These are phyloP conservation scores for Rubus idaeus DNA, from an alignment of 306 rosid genomes.

Conservation along the genomic window DNA sequence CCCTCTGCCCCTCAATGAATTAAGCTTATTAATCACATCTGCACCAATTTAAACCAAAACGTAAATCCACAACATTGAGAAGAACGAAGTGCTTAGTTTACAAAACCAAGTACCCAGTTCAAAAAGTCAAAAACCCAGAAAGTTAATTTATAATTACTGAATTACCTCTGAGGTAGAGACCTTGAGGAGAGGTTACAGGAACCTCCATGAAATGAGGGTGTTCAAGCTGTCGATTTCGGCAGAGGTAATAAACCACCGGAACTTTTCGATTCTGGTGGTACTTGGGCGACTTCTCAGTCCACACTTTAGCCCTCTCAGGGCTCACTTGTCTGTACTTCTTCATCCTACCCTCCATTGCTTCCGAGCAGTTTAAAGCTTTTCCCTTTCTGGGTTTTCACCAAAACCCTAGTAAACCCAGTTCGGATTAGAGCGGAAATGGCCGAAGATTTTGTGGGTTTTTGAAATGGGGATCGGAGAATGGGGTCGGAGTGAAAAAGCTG, in stretches of 20 bases:
- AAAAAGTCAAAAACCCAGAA: background rate
- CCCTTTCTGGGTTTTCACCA: background rate
- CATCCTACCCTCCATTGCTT: conserved; percentile 64
- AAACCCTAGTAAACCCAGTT: background rate
- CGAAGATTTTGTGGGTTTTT: background rate
- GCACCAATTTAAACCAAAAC: conserved; percentile 16
- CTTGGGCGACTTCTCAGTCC: conserved; percentile 92
- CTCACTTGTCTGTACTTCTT: conserved; percentile 75
- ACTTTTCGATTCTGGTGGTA: conserved; percentile 75
- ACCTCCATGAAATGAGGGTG: conserved; percentile 99
- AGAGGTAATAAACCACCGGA: conserved; percentile 81
- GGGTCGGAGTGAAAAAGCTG: background rate
- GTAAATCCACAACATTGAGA: background rate
- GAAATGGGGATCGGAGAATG: conserved; percentile 35
- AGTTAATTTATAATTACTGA: background rate
- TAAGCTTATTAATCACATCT: conserved; percentile 83
- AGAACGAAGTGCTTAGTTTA: background rate
- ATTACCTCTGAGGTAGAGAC: conserved; percentile 77
- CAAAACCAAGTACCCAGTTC: background rate
- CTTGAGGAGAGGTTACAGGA: conserved; percentile 60
- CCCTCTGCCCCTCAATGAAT: conserved; percentile 86
- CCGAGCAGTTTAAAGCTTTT: background rate
- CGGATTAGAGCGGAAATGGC: background rate
- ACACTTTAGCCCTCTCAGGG: conserved; percentile 86
- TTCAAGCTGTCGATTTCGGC: conserved; percentile 80